These are phyloP conservation scores for Gamarada debralockiae DNA, from an alignment of 495 filamentous ascomycete genomes.

Conservation along the genomic window DNA sequence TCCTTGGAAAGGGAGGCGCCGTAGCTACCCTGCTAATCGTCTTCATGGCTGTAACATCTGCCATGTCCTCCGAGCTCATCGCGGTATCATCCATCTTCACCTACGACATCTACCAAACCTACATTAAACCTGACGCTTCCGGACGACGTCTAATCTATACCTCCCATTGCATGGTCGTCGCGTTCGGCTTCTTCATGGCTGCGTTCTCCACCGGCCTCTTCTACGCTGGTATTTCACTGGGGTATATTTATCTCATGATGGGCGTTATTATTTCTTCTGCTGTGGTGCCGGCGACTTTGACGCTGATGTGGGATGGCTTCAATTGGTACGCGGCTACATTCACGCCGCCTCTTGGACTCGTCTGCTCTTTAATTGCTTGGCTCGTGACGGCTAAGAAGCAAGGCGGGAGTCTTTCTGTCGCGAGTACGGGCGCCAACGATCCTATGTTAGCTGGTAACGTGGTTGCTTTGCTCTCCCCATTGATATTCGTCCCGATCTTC, in stretches of 20 bases:
- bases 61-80: conserved; percentile 85
- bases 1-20: conserved; percentile 86
- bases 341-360: conserved; percentile 59
- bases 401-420: conserved; percentile 56
- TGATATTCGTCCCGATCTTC: conserved; percentile 73
- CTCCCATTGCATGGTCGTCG: conserved; percentile 71
- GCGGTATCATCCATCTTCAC: conserved; percentile 91
- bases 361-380: conserved; percentile 64
- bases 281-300: conserved; percentile 68
- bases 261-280: conserved; percentile 43
- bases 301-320: conserved; percentile 64
- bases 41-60: conserved; percentile 95
- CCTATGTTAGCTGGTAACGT: conserved; percentile 78
- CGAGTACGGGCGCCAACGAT: conserved; percentile 63
- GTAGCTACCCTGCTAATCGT: conserved; percentile 79
- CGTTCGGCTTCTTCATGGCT: conserved; percentile 81
- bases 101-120: conserved; percentile 83
- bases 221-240: conserved; percentile 61
- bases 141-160: conserved; percentile 83
- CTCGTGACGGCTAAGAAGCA: conserved; percentile 63
- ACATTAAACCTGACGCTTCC: conserved; percentile 57
- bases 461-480: conserved; percentile 71
- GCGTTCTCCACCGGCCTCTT: conserved; percentile 50
- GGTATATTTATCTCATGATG: conserved; percentile 43
- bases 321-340: conserved; percentile 60